A percentile compares a stretch with the other conserved stretches of the same genome.
Evolutionary conservation across 1,284 basidiomycete species (phyloP).

Genomic region (Inonotus hispidus): DNA sequence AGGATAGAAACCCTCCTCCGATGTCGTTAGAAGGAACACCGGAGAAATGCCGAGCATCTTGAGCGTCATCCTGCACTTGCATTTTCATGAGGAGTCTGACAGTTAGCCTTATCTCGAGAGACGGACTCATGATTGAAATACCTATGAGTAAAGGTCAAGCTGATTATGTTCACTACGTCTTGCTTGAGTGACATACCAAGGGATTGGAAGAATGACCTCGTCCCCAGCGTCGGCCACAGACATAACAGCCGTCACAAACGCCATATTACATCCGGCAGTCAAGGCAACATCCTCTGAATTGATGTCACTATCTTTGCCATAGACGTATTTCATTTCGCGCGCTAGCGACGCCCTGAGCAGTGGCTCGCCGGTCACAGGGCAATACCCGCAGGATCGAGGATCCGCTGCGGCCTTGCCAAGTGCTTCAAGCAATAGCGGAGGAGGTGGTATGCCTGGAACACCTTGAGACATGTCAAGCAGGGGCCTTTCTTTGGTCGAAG

Average conservation of each 20-base stretch:
- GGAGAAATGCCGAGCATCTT: slow-evolving; percentile 60
- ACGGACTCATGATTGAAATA: slow-evolving; percentile 74
- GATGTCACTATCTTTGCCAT: slow-evolving; percentile 49
- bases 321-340: slow-evolving; percentile 59
- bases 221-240: slow-evolving; percentile 67
- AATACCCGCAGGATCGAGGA: slow-evolving; percentile 54
- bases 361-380: slow-evolving; percentile 60
- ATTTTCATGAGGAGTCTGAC: slow-evolving; percentile 12
- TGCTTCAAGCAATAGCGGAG: slow-evolving; percentile 44
- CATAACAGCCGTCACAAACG: slow-evolving; percentile 62
- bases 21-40: slow-evolving; percentile 54
- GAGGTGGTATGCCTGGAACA: slow-evolving; percentile 65
- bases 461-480: slow-evolving; percentile 78
- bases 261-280: slow-evolving; percentile 67
- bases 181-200: slow-evolving; percentile 45
- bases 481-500: slow-evolving; percentile 37
- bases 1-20: slow-evolving; percentile 57
- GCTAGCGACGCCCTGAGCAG: slow-evolving; percentile 53
- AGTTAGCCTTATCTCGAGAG: slow-evolving; percentile 13
- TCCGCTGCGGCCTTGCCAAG: slow-evolving; percentile 44
- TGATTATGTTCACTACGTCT: background rate
- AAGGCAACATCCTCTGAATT: slow-evolving; percentile 50
- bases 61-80: slow-evolving; percentile 57
- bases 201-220: slow-evolving; percentile 74
- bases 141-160: slow-evolving; percentile 31